These are phyloP conservation scores for Xylaria sp. DNA, from an alignment of 495 filamentous ascomycete species.

Conservation along the genomic window DNA sequence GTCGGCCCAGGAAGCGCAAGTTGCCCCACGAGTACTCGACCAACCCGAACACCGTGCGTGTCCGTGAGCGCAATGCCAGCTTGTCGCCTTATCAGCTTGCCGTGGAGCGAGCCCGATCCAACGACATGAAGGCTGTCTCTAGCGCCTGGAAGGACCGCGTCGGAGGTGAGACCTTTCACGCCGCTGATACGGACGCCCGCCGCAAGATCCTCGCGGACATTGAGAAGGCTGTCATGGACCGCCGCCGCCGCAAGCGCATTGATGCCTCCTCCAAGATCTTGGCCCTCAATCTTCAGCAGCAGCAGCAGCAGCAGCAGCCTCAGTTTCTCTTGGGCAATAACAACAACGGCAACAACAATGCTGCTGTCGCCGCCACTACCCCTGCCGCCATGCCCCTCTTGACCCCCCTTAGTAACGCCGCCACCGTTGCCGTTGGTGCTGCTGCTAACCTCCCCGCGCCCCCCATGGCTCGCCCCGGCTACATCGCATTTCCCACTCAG, in stretches of 20 bases:
- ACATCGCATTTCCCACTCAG: background rate
- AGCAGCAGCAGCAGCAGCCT: background rate
- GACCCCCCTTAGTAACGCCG: too few relatives aligned
- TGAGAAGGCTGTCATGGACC: conserved; percentile 5
- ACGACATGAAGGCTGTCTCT: conserved; percentile 9
- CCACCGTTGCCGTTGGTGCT: background rate
- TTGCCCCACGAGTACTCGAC: conserved; percentile 9
- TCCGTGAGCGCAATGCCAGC: conserved; percentile 2
- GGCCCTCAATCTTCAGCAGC: background rate
- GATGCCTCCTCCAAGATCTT: conserved; percentile 15
- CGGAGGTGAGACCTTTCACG: conserved; percentile 4
- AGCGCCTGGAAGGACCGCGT: conserved; percentile 18
- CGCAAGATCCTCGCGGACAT: background rate
- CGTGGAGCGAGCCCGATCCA: conserved; percentile 13
- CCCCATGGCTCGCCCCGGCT: background rate
- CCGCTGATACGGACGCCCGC: background rate
- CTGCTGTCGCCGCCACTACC: too few relatives aligned
- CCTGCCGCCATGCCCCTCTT: too few relatives aligned
- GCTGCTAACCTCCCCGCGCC: background rate
- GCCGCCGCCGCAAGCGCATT: conserved; percentile 19
- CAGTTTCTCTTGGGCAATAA: too few relatives aligned
- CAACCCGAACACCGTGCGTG: conserved; percentile 16
- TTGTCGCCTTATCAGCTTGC: conserved; percentile 4
- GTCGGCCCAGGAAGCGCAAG: conserved; percentile 4
- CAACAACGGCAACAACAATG: too few relatives aligned